Base-by-base conservation (phyloP, 2,329 filamentous ascomycete genomes). In the Chrysoporthe austroafricana region DNA sequence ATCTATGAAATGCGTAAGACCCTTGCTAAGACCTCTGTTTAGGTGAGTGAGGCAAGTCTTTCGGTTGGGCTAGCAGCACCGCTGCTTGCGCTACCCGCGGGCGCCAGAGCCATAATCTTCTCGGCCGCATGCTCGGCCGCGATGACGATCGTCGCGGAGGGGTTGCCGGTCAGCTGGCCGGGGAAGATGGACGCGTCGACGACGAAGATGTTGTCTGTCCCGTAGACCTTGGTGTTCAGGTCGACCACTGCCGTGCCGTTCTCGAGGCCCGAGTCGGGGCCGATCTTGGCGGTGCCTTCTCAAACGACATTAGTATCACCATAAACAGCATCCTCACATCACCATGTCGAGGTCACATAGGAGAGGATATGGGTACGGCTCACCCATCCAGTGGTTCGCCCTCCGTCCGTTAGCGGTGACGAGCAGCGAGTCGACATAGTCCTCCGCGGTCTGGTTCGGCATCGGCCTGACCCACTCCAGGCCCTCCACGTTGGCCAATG, bases 401-500 rank as follows among this genome's bases (percentile, higher is more conserved):
- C 69, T 44, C 11, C 69, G 66, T 18, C 67, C 67, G 43, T 62
- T 69, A n/a, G 67, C 67, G 18, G 69, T 69, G 3, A 70, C 69
- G 3, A 70, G 52, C 52, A 70, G 67, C 32, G 79, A 80, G 52
- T 84, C 82, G 57, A 90, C 84, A 72, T 85, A 91, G 66, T 84
- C 81, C 58, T 86, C 82, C 5, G 86, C 84, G 0, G 84, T 85
- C 11, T 80, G 80, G 63, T 83, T 82, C 0, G 83, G 76, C 1
- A 83, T 72, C 1, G 89, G 89, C 61, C 85, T 82, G 56, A 86
- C 78, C 75, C 86, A 86, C n/a, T 81, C 84, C 26, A 92, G 83
- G 61, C 81, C 79, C 16, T 83, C 76, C 58, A 90, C 82, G 43
- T 80, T 83, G 43, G 80, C 78, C 21, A 91, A 79, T 3, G 86